phyloP scores from a whole-genome alignment of 345 rosid genomes.

The Hibiscus mutabilis region DNA sequence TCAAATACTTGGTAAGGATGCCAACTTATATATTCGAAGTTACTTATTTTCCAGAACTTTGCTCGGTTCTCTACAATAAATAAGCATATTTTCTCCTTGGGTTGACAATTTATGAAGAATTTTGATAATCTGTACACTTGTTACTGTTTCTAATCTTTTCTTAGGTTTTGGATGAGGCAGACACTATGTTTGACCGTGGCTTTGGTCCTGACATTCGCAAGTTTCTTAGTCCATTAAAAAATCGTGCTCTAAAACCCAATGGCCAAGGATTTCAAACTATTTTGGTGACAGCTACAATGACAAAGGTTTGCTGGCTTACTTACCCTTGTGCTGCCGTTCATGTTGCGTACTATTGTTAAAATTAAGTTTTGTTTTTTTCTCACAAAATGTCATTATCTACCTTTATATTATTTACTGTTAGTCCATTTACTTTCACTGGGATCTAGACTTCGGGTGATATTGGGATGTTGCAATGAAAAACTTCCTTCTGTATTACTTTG shows the following conservation, averaged over 20 bases:
- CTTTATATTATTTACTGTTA: neutral
- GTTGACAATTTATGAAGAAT: neutral
- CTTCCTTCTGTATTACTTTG: neutral
- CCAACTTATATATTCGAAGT: neutral
- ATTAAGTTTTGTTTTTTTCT: neutral
- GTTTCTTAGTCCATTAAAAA: constrained; percentile 75
- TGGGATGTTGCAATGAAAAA: constrained; percentile 1
- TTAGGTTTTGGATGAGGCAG: constrained; percentile 97
- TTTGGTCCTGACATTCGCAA: constrained; percentile 95
- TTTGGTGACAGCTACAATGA: constrained; percentile 89
- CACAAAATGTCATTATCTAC: neutral
- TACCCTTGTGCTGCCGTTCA: neutral
- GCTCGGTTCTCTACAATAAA: neutral
- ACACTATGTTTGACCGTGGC: constrained; percentile 97
- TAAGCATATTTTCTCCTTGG: neutral
- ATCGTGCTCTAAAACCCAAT: constrained; percentile 57
- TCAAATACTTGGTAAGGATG: constrained; percentile 55
- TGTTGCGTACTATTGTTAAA: neutral
- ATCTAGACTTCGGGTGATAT: neutral
- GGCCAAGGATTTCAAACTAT: constrained; percentile 79
- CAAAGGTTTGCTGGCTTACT: constrained; percentile 41
- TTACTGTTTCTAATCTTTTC: constrained; percentile 19
- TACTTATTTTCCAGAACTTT: neutral
- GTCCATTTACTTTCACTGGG: neutral
- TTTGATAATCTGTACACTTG: constrained; percentile 7